Percentiles rank a stretch among this genome's conserved stretches.
Conservation (phyloP, 106 monocot species). For the Dendrobium officinale region DNA sequence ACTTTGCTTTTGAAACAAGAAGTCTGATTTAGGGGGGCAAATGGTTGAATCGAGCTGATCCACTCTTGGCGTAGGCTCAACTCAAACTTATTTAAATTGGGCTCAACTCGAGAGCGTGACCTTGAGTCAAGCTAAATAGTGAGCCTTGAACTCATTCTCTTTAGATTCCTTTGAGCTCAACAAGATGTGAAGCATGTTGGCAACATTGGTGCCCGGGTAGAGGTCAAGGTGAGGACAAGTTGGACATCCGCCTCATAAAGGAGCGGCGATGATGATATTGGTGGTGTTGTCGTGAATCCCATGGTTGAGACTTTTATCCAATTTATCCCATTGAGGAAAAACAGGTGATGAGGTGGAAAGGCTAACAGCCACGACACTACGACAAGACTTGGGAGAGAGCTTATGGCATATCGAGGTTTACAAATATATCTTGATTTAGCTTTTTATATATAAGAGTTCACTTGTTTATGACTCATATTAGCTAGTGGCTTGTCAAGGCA, state of each 20-base stretch:
- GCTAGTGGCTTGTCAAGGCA: not conserved
- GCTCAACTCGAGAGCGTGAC: not conserved
- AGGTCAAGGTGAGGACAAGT: not conserved
- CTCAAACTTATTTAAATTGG: not conserved
- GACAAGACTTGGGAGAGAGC: not conserved
- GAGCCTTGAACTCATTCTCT: not conserved
- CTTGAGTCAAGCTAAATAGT: not conserved
- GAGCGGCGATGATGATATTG: not conserved
- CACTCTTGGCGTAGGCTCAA: not conserved
- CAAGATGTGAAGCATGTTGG: not conserved
- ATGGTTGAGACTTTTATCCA: not conserved
- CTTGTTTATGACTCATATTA: not conserved
- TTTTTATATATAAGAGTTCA: not conserved
- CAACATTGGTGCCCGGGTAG: not conserved
- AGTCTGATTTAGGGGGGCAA: not conserved
- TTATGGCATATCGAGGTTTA: not conserved
- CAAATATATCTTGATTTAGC: not conserved
- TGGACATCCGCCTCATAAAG: not conserved
- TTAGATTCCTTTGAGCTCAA: not conserved
- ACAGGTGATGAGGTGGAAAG: not conserved
- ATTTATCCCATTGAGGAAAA: not conserved
- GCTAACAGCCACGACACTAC: not conserved
- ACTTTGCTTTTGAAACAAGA: not conserved
- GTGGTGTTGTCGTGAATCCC: not conserved
- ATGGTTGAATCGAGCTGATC: not conserved